phyloP scores from a whole-genome alignment of 2,329 filamentous ascomycete species.

The Tolypocladium amazonense region DNA sequence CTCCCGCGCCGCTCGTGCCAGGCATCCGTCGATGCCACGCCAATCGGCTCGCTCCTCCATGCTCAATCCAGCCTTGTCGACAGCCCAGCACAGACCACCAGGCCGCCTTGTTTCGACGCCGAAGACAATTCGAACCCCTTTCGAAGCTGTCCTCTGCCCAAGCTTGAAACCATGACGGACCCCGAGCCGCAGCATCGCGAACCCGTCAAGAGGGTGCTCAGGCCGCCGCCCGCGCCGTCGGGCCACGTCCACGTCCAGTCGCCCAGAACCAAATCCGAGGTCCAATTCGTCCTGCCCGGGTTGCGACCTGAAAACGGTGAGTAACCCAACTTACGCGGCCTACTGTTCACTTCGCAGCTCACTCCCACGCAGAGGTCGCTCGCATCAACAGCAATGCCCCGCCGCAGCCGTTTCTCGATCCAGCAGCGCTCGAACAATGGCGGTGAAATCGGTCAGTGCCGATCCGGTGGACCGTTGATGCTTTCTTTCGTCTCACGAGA shows the following conservation, averaged over 20 bases:
- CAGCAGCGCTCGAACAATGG: constrained; percentile 12
- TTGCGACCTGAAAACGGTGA: constrained; percentile 15
- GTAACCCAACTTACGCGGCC: neutral
- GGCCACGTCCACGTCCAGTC: constrained; percentile 14
- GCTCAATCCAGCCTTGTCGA: neutral
- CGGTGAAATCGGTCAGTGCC: constrained; percentile 1
- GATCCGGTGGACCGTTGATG: neutral
- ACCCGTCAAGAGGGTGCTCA: constrained; percentile 11
- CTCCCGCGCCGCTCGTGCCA: neutral
- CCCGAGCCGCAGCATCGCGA: neutral
- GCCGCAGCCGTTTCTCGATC: constrained; percentile 25
- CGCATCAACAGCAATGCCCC: constrained; percentile 16
- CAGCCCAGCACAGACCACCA: neutral
- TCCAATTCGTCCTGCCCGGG: constrained; percentile 17
- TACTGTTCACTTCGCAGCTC: neutral
- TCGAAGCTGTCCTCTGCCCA: neutral
- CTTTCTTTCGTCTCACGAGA: too few relatives aligned
- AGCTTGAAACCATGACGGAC: neutral
- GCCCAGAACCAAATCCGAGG: constrained; percentile 14
- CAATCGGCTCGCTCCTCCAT: neutral
- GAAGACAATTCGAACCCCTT: neutral
- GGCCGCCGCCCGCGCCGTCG: constrained; percentile 11
- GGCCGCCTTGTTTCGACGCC: neutral
- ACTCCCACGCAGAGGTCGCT: constrained; percentile 10
- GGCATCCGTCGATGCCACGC: neutral